A percentile compares a stretch with the other conserved stretches of the same genome.
phyloP scores from a whole-genome alignment of 805 yeast species.

The baker's yeast (Saccharomyces cerevisiae) region DNA sequence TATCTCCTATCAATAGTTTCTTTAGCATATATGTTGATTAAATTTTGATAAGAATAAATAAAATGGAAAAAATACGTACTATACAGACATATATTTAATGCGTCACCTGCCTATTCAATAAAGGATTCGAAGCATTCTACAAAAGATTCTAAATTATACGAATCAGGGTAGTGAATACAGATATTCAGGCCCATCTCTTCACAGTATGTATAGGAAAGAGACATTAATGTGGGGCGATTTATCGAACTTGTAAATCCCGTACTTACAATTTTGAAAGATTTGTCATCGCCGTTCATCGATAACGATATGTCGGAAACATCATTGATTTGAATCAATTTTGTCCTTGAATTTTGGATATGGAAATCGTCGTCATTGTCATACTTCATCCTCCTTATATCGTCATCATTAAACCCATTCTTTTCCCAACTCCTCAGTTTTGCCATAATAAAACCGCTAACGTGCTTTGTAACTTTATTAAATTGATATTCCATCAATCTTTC shows the following conservation, averaged over 20 bases:
- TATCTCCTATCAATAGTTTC: too few relatives aligned
- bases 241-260: conserved; percentile 20
- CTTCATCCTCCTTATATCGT: conserved; percentile 26
- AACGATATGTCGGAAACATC: conserved; percentile 19
- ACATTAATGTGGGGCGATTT: conserved; percentile 18
- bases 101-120: conserved; percentile 8
- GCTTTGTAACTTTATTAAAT: conserved; percentile 17
- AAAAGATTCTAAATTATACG: conserved; percentile 21
- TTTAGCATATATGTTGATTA: neutral
- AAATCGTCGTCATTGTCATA: conserved; percentile 8
- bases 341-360: conserved; percentile 1
- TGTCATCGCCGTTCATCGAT: neutral
- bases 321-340: conserved; percentile 21
- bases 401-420: conserved; percentile 20
- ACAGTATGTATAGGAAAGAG: conserved; percentile 20
- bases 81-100: neutral
- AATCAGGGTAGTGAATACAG: conserved; percentile 24
- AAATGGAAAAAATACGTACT: neutral
- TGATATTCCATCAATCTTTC: conserved; percentile 21
- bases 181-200: conserved; percentile 19
- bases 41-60: neutral
- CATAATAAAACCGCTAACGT: conserved; percentile 12
- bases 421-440: conserved; percentile 18
- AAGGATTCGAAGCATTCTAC: conserved; percentile 25
- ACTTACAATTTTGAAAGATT: conserved; percentile 12